Evolutionary conservation across 768 basidiomycete genomes (phyloP).

Genomic region (Clavulina sp.): DNA sequence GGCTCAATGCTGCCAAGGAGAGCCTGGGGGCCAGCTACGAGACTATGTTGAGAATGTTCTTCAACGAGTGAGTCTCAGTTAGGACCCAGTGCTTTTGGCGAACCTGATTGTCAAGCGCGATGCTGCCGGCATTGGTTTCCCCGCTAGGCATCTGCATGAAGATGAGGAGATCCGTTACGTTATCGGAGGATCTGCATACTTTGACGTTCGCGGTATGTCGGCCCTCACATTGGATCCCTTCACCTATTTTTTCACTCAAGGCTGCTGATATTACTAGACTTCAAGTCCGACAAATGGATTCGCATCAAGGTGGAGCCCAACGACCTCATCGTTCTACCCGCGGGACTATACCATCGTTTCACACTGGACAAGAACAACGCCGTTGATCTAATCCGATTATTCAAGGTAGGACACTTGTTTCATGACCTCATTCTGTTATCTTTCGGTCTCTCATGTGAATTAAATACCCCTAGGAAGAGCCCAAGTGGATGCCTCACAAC

Average conservation of each 20-base stretch:
- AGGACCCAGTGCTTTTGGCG: neutral
- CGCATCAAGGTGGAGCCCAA: neutral
- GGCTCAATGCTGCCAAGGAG: neutral
- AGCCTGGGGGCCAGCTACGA: neutral
- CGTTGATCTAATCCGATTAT: neutral
- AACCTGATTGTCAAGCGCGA: neutral
- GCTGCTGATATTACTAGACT: too few relatives aligned
- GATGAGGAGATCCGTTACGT: neutral
- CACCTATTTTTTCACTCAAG: neutral
- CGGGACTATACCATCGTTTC: neutral
- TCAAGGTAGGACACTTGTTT: neutral
- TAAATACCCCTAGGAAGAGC: conserved; percentile 46
- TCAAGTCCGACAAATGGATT: neutral
- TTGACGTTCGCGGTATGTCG: neutral
- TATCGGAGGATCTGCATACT: neutral
- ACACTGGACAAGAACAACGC: neutral
- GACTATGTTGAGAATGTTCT: neutral
- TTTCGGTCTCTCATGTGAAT: too few relatives aligned
- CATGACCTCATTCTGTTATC: too few relatives aligned
- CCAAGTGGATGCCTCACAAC: conserved; percentile 74
- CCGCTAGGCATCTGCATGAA: neutral
- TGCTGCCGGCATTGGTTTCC: neutral
- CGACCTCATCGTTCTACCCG: neutral
- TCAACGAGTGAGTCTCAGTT: neutral
- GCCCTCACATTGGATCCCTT: neutral